Evolutionary conservation across 1,284 basidiomycete species (phyloP).

Genomic region (Gomphus bonarii): DNA sequence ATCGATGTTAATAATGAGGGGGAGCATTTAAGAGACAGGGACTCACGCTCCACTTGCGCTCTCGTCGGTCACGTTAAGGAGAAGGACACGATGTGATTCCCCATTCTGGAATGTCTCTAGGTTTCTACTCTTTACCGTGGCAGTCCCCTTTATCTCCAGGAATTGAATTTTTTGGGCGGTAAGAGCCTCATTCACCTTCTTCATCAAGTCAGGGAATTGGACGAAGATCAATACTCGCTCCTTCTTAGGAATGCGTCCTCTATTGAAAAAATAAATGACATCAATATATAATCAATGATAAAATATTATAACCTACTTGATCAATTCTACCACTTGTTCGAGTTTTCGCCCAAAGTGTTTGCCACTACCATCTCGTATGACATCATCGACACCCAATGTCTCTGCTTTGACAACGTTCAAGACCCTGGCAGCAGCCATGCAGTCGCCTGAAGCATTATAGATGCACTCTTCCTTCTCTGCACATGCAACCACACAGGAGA

Average conservation of each 20-base stretch:
- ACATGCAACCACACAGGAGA: conserved; percentile 57
- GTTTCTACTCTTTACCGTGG: conserved; percentile 67
- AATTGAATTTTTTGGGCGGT: conserved; percentile 61
- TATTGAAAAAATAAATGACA: conserved; percentile 23
- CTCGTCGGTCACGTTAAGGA: conserved; percentile 89
- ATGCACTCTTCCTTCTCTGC: conserved; percentile 79
- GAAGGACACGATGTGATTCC: conserved; percentile 57
- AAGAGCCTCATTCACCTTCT: conserved; percentile 82
- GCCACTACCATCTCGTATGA: conserved; percentile 57
- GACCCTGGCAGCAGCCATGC: conserved; percentile 61
- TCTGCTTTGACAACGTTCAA: conserved; percentile 78
- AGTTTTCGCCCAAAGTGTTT: conserved; percentile 86
- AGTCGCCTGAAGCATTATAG: conserved; percentile 53
- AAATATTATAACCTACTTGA: conserved; percentile 45
- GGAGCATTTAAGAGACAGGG: neutral
- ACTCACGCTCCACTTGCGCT: conserved; percentile 72
- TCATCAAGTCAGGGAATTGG: conserved; percentile 88
- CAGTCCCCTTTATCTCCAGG: conserved; percentile 75
- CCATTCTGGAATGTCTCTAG: conserved; percentile 77
- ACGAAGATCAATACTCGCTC: conserved; percentile 88
- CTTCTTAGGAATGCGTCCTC: conserved; percentile 55
- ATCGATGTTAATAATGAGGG: neutral
- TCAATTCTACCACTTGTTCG: conserved; percentile 72
- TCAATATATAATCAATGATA: neutral
- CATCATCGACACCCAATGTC: conserved; percentile 77